Evolutionary conservation across 768 basidiomycete species (phyloP), one percentile per base, ranked within the genome.

Genomic region (Hemileccinum rubropunctum): DNA sequence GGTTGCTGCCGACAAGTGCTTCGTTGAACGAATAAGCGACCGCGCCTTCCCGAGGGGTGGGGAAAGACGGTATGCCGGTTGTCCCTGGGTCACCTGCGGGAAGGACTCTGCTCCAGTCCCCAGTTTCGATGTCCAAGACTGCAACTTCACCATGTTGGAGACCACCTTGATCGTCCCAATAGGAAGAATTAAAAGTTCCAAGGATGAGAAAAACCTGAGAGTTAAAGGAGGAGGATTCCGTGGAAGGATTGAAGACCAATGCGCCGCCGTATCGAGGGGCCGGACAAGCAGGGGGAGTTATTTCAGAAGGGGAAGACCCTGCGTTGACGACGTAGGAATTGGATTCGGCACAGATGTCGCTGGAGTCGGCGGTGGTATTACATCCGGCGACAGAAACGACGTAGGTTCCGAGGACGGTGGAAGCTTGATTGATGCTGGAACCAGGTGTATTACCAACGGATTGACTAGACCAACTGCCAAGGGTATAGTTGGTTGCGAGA

Each of bases 111-210:
- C 80, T 82, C 90, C 88, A 91, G 9, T 76, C 71, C 6, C 79
- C 84, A 3, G 81, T 77, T 30, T 74, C 70, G 28, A 76, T 72
- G 54, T 88, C 80, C 34, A 90, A 68, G 12, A 91, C 71, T 48
- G 77, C 89, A 47, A 92, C 81, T 76, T 91, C 90, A 30, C 90
- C 90, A 1, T 73, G 71, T n/a, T 71, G 64, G 15, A 83, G 71
- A 1, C 81, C 81, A 27, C 73, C 76, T 33, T 73, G 76, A 61
- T 90, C 89, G 42, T 85, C 60, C 89, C 88, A 91, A 42, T 72
- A 58, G 7, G 81, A 77, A 9, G 71, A 63, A 60, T 91, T 77
- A 48, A 87, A 81, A 6, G 76, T 79, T 9, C 90, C 89, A 20
- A 89, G 74, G 28, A 89, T 62, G 43, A 89, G 72, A 58, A 90